A percentile compares a stretch with the other conserved stretches of the same genome.
These are phyloP conservation scores for Cladosporium austrohemisphaericum DNA, from an alignment of 2,329 filamentous ascomycete genomes.

Conservation along the genomic window DNA sequence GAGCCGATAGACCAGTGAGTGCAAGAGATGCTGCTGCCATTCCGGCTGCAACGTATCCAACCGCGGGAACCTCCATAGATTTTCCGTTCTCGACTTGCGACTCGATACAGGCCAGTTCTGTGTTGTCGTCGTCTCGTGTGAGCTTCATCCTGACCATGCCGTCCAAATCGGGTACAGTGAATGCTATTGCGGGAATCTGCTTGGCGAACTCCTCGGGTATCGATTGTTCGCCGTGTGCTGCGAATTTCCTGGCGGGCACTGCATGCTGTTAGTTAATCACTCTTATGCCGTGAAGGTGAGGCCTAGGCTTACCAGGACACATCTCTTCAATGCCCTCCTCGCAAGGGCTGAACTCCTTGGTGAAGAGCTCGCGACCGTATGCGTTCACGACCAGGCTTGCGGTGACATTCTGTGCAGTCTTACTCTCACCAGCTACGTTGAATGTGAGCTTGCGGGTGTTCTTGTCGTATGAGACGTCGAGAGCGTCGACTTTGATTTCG, in stretches of 20 bases:
- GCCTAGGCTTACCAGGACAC: conserved; percentile 77
- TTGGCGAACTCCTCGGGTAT: conserved; percentile 69
- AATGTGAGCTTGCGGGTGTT: conserved; percentile 70
- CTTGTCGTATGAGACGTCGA: conserved; percentile 77
- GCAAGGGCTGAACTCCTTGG: conserved; percentile 80
- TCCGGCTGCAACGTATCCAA: conserved; percentile 79
- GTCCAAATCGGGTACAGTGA: conserved; percentile 84
- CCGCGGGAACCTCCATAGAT: conserved; percentile 67
- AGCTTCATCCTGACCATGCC: conserved; percentile 78
- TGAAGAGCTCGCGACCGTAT: conserved; percentile 79
- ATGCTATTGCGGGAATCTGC: conserved; percentile 83
- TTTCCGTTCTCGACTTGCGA: conserved; percentile 85
- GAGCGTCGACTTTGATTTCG: conserved; percentile 65
- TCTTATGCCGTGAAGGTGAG: too few relatives aligned
- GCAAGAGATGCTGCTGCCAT: conserved; percentile 80
- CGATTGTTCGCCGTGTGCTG: conserved; percentile 65
- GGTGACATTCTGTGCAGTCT: conserved; percentile 71
- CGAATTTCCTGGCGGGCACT: conserved; percentile 73
- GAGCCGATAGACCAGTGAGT: conserved; percentile 53
- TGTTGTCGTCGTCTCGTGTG: conserved; percentile 58
- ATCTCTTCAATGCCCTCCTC: conserved; percentile 63
- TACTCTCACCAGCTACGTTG: conserved; percentile 75
- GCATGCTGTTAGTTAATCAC: conserved; percentile 18
- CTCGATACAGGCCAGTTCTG: conserved; percentile 69
- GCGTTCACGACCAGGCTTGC: conserved; percentile 73